Evolutionary conservation across 768 basidiomycete genomes (phyloP).

Genomic region (Hydnum rufescens): DNA sequence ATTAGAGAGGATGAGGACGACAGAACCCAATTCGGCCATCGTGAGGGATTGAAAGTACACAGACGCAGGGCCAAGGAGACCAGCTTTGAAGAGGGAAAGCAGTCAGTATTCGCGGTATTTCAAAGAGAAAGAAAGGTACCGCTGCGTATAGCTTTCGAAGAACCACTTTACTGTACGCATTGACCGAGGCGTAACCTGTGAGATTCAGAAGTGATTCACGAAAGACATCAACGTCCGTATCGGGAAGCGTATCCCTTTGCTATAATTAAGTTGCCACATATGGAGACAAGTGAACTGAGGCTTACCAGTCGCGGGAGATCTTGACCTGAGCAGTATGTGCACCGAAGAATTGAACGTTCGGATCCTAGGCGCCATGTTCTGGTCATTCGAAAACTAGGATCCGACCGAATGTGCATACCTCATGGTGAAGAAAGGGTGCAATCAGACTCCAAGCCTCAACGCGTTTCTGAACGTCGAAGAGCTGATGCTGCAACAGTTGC

Average conservation of each 20-base stretch:
- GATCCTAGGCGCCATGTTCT: constrained; percentile 23
- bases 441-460: constrained; percentile 68
- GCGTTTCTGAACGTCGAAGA: constrained; percentile 12
- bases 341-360: constrained; percentile 84
- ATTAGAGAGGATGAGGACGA: constrained; percentile 19
- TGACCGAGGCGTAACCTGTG: constrained; percentile 41
- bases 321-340: constrained; percentile 90
- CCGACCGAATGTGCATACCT: constrained; percentile 10
- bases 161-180: constrained; percentile 45
- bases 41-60: constrained; percentile 33
- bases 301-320: constrained; percentile 77
- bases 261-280: neutral
- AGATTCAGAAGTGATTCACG: constrained; percentile 49
- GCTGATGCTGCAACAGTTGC: constrained; percentile 11
- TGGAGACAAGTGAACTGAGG: neutral
- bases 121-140: constrained; percentile 26
- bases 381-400: neutral
- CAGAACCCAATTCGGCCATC: constrained; percentile 63
- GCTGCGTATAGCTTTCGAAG: constrained; percentile 77
- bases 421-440: constrained; percentile 48
- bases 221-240: constrained; percentile 12
- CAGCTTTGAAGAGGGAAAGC: constrained; percentile 22
- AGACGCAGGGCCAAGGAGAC: constrained; percentile 55
- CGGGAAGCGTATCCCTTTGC: neutral
- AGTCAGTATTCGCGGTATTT: neutral